phyloP scores from a whole-genome alignment of 148 eudicot genomes.

The Heliosperma pusillum region DNA sequence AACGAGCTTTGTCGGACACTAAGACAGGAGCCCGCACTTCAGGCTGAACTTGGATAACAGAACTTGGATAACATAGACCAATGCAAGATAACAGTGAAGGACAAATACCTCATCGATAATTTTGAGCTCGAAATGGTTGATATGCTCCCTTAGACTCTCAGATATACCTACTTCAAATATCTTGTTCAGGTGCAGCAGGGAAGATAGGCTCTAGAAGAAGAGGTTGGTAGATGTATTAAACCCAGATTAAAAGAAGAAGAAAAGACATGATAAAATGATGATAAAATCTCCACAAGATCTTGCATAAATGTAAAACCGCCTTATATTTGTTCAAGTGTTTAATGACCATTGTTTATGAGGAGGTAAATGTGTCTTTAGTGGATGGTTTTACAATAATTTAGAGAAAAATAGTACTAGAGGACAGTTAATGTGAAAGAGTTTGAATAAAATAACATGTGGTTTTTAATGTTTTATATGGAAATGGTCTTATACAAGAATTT shows the following conservation, averaged over 20 bases:
- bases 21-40: background rate
- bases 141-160: conserved; percentile 61
- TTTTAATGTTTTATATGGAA: too few relatives aligned
- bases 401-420: too few relatives aligned
- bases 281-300: background rate
- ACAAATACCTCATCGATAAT: conserved; percentile 65
- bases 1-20: background rate
- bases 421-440: background rate
- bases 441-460: background rate
- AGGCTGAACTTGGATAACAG: background rate
- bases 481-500: too few relatives aligned
- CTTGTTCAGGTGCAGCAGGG: conserved; percentile 83
- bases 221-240: conserved; percentile 11
- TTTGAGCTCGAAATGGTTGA: conserved; percentile 49
- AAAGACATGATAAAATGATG: background rate
- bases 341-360: too few relatives aligned
- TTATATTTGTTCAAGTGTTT: too few relatives aligned
- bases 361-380: too few relatives aligned
- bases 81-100: background rate
- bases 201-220: conserved; percentile 64
- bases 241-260: background rate
- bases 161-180: conserved; percentile 88
- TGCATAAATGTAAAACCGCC: too few relatives aligned
- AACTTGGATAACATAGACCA: background rate
- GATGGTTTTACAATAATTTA: too few relatives aligned